phyloP scores from a whole-genome alignment of 106 monocot species.

The Gastrodia elata region DNA sequence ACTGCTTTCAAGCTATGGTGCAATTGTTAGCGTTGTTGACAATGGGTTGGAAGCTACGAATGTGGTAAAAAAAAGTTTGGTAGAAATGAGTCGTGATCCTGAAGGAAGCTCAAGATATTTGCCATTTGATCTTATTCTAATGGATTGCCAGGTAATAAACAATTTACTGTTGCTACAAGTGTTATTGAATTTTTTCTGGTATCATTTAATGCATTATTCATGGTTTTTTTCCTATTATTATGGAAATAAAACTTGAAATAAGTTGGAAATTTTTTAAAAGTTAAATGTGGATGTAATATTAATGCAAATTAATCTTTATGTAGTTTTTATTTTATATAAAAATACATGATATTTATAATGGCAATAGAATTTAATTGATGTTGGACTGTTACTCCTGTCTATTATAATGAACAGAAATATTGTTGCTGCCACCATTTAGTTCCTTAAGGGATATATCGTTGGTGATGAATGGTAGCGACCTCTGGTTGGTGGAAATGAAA shows the following conservation, averaged over 20 bases:
- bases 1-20: slow-evolving; percentile 43
- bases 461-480: too few species aligned
- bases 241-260: not conserved
- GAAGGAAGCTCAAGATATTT: slow-evolving; percentile 11
- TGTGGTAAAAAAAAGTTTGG: slow-evolving; percentile 26
- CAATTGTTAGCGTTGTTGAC: slow-evolving; percentile 25
- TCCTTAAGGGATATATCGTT: too few species aligned
- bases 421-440: too few species aligned
- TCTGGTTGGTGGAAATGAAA: too few species aligned
- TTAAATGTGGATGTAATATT: too few species aligned
- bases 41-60: slow-evolving; percentile 60
- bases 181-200: not conserved
- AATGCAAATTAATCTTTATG: too few species aligned
- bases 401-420: too few species aligned
- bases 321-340: too few species aligned
- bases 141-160: slow-evolving; percentile 65
- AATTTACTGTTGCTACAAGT: not conserved
- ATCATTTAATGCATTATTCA: not conserved
- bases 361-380: too few species aligned
- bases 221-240: not conserved
- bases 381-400: too few species aligned
- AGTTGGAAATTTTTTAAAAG: not conserved
- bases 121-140: slow-evolving; percentile 42
- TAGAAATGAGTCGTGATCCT: slow-evolving; percentile 1
- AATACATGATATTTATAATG: too few species aligned